Conservation (phyloP, 768 basidiomycete species). For the Amanita rubescens region DNA sequence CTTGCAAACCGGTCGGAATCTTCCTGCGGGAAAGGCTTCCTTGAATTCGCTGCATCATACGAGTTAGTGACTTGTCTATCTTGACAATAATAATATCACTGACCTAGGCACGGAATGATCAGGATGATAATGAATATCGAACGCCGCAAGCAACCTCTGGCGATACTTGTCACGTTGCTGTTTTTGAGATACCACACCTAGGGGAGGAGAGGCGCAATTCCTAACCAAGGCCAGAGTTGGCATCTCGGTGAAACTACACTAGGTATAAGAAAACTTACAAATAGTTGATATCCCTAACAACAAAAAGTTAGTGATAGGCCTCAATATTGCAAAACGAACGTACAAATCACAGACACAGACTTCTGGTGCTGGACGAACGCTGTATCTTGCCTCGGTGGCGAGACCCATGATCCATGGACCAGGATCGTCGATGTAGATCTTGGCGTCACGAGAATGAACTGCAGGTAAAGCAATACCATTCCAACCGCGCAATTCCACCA, state of each 20-base stretch:
- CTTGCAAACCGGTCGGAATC: slow-evolving; percentile 87
- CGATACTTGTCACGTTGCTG: slow-evolving; percentile 78
- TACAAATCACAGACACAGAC: slow-evolving; percentile 85
- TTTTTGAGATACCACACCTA: slow-evolving; percentile 65
- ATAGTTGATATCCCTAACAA: slow-evolving; percentile 67
- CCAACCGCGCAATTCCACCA: slow-evolving; percentile 92
- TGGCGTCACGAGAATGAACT: slow-evolving; percentile 84
- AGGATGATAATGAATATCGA: slow-evolving; percentile 84
- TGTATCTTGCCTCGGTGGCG: slow-evolving; percentile 77
- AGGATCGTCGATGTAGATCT: slow-evolving; percentile 92
- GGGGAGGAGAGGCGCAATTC: slow-evolving; percentile 74
- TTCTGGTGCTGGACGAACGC: slow-evolving; percentile 67
- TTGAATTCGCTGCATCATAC: slow-evolving; percentile 74
- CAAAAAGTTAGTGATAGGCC: background rate
- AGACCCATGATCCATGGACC: slow-evolving; percentile 96
- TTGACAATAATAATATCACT: slow-evolving; percentile 9
- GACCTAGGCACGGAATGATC: slow-evolving; percentile 77
- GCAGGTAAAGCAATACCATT: slow-evolving; percentile 78
- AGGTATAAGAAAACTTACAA: slow-evolving; percentile 38
- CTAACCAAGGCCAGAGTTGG: slow-evolving; percentile 27
- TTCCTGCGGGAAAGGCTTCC: slow-evolving; percentile 88
- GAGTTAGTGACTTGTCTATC: slow-evolving; percentile 7
- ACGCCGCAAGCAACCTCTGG: slow-evolving; percentile 65
- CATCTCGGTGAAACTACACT: background rate
- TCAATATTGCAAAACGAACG: slow-evolving; percentile 20